Percentiles rank a stretch among this genome's conserved stretches.
Conservation (phyloP, 2,329 filamentous ascomycete genomes). For the Monilinia laxa region DNA sequence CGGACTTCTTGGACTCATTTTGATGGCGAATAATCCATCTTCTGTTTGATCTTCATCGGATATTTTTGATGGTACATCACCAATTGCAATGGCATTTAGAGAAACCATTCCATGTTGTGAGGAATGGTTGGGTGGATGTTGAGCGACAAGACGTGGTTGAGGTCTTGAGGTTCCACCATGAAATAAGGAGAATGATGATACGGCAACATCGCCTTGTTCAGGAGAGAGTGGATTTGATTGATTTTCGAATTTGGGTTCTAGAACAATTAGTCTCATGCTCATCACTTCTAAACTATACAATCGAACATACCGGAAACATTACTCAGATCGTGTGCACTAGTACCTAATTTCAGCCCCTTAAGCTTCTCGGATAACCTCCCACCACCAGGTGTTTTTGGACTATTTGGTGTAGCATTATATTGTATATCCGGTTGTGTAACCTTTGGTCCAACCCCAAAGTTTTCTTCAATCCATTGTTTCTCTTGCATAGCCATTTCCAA, state of each 20-base stretch:
- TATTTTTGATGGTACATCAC: constrained; percentile 37
- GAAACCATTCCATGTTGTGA: constrained; percentile 33
- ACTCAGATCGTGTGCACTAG: constrained; percentile 64
- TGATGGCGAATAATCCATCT: constrained; percentile 84
- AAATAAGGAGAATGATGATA: constrained; percentile 61
- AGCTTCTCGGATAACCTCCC: constrained; percentile 76
- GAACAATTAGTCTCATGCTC: neutral
- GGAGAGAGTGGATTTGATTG: constrained; percentile 52
- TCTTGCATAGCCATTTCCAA: constrained; percentile 82
- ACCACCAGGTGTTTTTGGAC: constrained; percentile 62
- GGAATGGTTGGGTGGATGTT: constrained; percentile 34
- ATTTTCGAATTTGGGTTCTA: constrained; percentile 32
- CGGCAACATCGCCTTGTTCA: constrained; percentile 61
- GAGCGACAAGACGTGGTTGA: constrained; percentile 39
- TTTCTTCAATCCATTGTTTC: constrained; percentile 79
- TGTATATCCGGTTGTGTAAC: constrained; percentile 37
- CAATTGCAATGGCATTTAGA: constrained; percentile 43
- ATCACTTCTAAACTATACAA: neutral
- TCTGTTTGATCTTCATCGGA: constrained; percentile 54
- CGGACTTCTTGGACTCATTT: constrained; percentile 80
- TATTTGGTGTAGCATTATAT: constrained; percentile 48
- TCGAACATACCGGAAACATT: constrained; percentile 51
- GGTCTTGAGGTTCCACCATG: constrained; percentile 47
- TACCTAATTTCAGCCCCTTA: constrained; percentile 74
- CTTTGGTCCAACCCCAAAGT: constrained; percentile 54